A percentile compares a stretch with the other conserved stretches of the same genome.
These are phyloP conservation scores for Astrocystis sublimbata DNA, from an alignment of 495 filamentous ascomycete genomes.

Conservation along the genomic window DNA sequence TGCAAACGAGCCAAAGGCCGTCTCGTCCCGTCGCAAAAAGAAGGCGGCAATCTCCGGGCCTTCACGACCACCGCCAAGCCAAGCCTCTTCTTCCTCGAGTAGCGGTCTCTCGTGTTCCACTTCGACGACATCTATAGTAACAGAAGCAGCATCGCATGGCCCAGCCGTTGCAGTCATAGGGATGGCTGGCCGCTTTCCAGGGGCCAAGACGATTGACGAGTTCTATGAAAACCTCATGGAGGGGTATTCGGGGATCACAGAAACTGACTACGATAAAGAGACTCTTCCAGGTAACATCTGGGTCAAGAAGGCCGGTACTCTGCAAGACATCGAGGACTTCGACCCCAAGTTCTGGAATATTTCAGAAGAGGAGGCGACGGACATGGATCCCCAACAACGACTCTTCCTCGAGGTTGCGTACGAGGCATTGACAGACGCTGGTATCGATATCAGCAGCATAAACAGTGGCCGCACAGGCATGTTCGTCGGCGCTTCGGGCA, in stretches of 20 bases:
- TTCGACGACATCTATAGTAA: background rate
- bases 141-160: background rate
- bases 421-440: conserved; percentile 41
- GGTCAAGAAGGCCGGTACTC: background rate
- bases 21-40: background rate
- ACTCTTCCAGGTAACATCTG: background rate
- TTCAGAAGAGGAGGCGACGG: conserved; percentile 41
- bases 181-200: background rate
- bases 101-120: background rate
- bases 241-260: background rate
- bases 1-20: background rate
- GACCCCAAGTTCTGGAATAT: conserved; percentile 19
- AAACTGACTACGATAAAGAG: background rate
- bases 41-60: background rate
- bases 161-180: background rate
- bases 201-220: background rate
- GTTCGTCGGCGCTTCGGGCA: background rate
- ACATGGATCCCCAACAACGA: conserved; percentile 29
- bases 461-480: background rate
- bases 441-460: background rate
- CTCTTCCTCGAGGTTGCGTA: conserved; percentile 53
- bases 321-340: conserved; percentile 29
- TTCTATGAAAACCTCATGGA: background rate
- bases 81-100: background rate
- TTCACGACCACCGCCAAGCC: background rate